phyloP scores from a whole-genome alignment of 2,329 filamentous ascomycete genomes.

The Moelleriella libera region DNA sequence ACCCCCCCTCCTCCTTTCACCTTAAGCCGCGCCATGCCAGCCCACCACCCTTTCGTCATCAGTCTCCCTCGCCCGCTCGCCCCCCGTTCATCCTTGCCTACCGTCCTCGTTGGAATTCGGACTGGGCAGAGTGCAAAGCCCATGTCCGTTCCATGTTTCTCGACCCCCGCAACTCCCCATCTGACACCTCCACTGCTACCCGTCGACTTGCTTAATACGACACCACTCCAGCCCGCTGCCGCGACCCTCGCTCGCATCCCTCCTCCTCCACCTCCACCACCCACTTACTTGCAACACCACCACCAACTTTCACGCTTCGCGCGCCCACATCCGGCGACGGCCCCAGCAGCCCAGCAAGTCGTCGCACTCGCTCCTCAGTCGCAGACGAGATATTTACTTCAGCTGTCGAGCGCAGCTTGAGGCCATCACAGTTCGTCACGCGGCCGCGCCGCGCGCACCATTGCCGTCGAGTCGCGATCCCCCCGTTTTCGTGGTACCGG shows the following conservation, averaged over 20 bases:
- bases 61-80: slow-evolving; percentile 6
- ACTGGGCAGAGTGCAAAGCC: background rate
- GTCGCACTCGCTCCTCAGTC: slow-evolving; percentile 1
- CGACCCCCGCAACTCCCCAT: slow-evolving; percentile 4
- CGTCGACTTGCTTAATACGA: slow-evolving; percentile 3
- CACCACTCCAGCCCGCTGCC: slow-evolving; percentile 5
- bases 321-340: slow-evolving; percentile 8
- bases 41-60: slow-evolving; percentile 20
- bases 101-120: background rate
- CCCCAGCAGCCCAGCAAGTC: slow-evolving; percentile 2
- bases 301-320: slow-evolving; percentile 6
- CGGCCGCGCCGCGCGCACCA: background rate
- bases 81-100: background rate
- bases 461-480: too few relatives aligned
- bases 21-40: slow-evolving; percentile 14
- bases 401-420: background rate
- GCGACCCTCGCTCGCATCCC: slow-evolving; percentile 7
- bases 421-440: slow-evolving; percentile 1
- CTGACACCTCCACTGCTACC: slow-evolving; percentile 4
- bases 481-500: too few relatives aligned
- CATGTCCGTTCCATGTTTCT: background rate
- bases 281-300: slow-evolving; percentile 7
- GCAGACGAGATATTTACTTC: background rate
- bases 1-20: background rate
- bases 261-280: slow-evolving; percentile 9